Evolutionary conservation across 2,329 filamentous ascomycete species (phyloP).

Genomic region (Aspergillus latus): DNA sequence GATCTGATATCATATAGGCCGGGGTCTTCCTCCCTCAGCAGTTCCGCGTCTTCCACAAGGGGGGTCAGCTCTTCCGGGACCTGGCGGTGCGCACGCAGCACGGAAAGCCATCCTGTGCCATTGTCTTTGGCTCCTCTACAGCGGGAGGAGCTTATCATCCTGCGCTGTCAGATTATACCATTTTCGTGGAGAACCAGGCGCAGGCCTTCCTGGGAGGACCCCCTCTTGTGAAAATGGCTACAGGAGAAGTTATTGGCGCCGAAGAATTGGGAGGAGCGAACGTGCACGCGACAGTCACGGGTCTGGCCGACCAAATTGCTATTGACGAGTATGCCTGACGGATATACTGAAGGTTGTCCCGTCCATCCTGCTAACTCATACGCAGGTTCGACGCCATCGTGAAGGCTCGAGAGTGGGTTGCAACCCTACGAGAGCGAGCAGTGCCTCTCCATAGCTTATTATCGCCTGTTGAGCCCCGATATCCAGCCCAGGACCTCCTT

Average conservation of each 20-base stretch:
- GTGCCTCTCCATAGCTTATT: background rate
- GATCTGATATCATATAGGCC: slow-evolving; percentile 26
- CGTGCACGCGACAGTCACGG: slow-evolving; percentile 43
- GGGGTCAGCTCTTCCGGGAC: slow-evolving; percentile 45
- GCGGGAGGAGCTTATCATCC: slow-evolving; percentile 46
- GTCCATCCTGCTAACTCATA: background rate
- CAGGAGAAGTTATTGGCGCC: slow-evolving; percentile 44
- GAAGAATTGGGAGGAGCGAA: slow-evolving; percentile 47
- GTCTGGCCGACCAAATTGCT: slow-evolving; percentile 47
- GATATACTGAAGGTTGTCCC: background rate
- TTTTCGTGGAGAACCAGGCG: slow-evolving; percentile 45
- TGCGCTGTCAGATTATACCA: slow-evolving; percentile 45
- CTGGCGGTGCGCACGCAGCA: slow-evolving; percentile 41
- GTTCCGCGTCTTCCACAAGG: slow-evolving; percentile 48
- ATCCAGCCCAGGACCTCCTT: slow-evolving; percentile 41
- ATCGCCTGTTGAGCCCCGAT: slow-evolving; percentile 27
- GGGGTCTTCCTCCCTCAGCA: slow-evolving; percentile 48
- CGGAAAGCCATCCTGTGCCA: slow-evolving; percentile 43
- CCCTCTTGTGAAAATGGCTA: slow-evolving; percentile 50
- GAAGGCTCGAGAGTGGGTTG: slow-evolving; percentile 42
- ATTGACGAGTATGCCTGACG: slow-evolving; percentile 37
- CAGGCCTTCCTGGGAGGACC: slow-evolving; percentile 49
- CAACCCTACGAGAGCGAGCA: slow-evolving; percentile 19
- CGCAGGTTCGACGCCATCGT: slow-evolving; percentile 39
- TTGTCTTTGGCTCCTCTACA: slow-evolving; percentile 49